Evolutionary conservation across 805 yeast genomes (phyloP), one percentile per base, ranked within the genome.

Genomic region (Candida ortonii): DNA sequence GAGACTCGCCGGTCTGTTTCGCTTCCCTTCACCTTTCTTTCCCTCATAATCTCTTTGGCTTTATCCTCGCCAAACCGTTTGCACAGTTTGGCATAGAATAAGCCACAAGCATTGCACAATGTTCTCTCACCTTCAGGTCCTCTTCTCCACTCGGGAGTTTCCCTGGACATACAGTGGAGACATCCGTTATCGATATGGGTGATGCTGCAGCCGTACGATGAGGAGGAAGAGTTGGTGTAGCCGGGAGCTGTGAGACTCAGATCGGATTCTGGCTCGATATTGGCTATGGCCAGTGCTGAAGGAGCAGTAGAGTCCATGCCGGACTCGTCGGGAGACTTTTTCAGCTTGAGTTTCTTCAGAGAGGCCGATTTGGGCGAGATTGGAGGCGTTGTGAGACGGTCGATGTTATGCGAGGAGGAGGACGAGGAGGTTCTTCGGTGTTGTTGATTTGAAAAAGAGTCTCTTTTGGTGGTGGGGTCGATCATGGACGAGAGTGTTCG

Each of bases 101-200:
- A 60, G 0, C 95, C 95, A 56, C 95, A 84, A 1, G 93, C 93
- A 55, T 84, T 85, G 60, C 94, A 84, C 32, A 84, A 59, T 1
- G 88, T 80, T 24, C 87, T 64, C 10, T 77, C 75, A 3, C 93
- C 94, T 34, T 73, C 72, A 2, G 95, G 93, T 0, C 93, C 93
- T 28, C 81, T 70, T 35, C 94, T 63, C 94, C 95, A 84, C 56
- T 84, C 93, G 0, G 93, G 93, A 0, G 94, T 82, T 28, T 73
- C 75, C 6, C 53, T 59, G 4, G 70, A 65, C n/a, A 67, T 69
- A 49, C 84, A 78, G 39, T 58, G 62, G 14, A 46, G 31, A 39
- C 60, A 55, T 23, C 42, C 47, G 23, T 39, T 47, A 13, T 45
- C 44, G n/a, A 22, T 25, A 14, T 21, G 23, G 14, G 18, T 13